phyloP scores from a whole-genome alignment of 805 yeast genomes.

The Starmerella asiatica region DNA sequence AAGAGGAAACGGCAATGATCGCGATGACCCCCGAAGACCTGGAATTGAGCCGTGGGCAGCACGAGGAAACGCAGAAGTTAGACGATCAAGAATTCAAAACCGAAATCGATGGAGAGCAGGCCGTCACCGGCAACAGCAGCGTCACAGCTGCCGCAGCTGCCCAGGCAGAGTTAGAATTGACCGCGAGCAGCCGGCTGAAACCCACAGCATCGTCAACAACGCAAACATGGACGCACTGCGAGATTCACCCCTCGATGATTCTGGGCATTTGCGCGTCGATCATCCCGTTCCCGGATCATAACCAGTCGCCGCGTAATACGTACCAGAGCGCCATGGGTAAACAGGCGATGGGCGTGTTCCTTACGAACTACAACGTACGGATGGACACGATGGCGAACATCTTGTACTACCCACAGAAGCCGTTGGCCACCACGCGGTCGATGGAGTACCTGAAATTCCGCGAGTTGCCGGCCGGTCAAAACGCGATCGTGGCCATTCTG shows the following conservation, averaged over 20 bases:
- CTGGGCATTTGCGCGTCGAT: slow-evolving; percentile 97
- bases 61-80: neutral
- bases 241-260: slow-evolving; percentile 97
- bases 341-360: slow-evolving; percentile 98
- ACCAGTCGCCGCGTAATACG: slow-evolving; percentile 98
- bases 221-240: slow-evolving; percentile 94
- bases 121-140: neutral
- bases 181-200: slow-evolving; percentile 78
- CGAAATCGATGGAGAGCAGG: slow-evolving; percentile 20
- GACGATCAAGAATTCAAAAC: neutral
- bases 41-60: slow-evolving; percentile 38
- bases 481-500: slow-evolving; percentile 94
- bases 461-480: slow-evolving; percentile 98
- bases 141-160: slow-evolving; percentile 22
- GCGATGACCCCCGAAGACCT: slow-evolving; percentile 98
- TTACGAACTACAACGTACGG: slow-evolving; percentile 88
- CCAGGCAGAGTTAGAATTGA: slow-evolving; percentile 21
- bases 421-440: slow-evolving; percentile 92
- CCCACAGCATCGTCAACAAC: slow-evolving; percentile 46
- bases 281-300: slow-evolving; percentile 99
- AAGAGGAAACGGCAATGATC: slow-evolving; percentile 95
- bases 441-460: slow-evolving; percentile 96
- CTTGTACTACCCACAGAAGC: slow-evolving; percentile 93
- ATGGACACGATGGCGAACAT: slow-evolving; percentile 99
- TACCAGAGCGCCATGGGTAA: slow-evolving; percentile 99